Percentiles rank a stretch among this genome's conserved stretches.
Conservation (phyloP, 2,329 filamentous ascomycete genomes). For the Myrmaecium sp. region DNA sequence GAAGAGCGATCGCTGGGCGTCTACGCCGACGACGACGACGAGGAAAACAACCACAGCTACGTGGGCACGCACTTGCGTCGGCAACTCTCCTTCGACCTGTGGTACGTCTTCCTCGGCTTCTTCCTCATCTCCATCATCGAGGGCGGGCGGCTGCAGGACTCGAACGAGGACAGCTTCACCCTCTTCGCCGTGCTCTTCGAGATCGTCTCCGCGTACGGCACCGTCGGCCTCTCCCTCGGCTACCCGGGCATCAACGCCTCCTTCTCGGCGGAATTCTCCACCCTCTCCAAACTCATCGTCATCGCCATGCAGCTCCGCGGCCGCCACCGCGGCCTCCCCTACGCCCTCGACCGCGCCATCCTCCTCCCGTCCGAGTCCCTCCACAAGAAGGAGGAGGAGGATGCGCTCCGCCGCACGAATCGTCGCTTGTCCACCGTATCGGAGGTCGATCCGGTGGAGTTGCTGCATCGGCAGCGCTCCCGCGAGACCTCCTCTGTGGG, state of each 20-base stretch:
- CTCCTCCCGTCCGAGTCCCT: slow-evolving; percentile 49
- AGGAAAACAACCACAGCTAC: slow-evolving; percentile 51
- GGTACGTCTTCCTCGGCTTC: slow-evolving; percentile 87
- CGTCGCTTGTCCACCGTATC: no score
- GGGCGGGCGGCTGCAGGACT: slow-evolving; percentile 49
- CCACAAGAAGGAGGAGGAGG: slow-evolving; percentile 40
- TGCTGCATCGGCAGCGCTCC: no score
- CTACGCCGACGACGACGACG: slow-evolving; percentile 35
- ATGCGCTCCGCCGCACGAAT: slow-evolving; percentile 26
- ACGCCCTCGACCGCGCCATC: slow-evolving; percentile 53
- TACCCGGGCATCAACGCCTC: slow-evolving; percentile 61
- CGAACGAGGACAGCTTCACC: slow-evolving; percentile 35
- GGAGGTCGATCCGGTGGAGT: no score
- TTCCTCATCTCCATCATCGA: slow-evolving; percentile 89
- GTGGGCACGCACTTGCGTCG: slow-evolving; percentile 80
- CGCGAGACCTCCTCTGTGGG: no score
- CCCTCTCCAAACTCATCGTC: slow-evolving; percentile 49
- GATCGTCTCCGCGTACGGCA: slow-evolving; percentile 42
- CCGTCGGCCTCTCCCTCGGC: slow-evolving; percentile 78
- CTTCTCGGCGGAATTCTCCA: slow-evolving; percentile 66
- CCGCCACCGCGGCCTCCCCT: slow-evolving; percentile 46
- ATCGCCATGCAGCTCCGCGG: slow-evolving; percentile 51
- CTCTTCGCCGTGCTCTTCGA: slow-evolving; percentile 29
- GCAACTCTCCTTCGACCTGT: slow-evolving; percentile 91
- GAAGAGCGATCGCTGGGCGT: slow-evolving; percentile 77